A percentile compares a stretch with the other conserved stretches of the same genome.
These are phyloP conservation scores for Solanum appendiculatum DNA, from an alignment of 257 asterid genomes.

Conservation along the genomic window DNA sequence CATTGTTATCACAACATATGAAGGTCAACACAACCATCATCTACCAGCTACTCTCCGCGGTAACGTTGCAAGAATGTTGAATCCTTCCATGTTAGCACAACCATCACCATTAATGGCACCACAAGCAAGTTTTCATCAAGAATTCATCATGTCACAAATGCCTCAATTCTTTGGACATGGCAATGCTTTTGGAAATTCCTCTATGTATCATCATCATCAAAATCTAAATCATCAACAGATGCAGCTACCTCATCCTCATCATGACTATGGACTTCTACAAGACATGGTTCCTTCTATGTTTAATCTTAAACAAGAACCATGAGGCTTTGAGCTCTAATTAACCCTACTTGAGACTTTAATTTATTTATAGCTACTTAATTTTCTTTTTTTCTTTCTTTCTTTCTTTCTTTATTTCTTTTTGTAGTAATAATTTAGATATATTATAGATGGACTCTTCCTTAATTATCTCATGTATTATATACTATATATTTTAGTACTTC, in stretches of 20 bases:
- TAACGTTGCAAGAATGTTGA: conserved; percentile 48
- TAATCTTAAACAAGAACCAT: conserved; percentile 19
- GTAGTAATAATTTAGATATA: not conserved
- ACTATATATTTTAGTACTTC: not conserved
- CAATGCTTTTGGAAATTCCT: not conserved
- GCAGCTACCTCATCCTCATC: conserved; percentile 5
- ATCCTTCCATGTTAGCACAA: conserved; percentile 36
- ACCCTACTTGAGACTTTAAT: not conserved
- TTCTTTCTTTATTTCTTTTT: not conserved
- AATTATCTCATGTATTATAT: not conserved
- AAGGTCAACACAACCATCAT: conserved; percentile 78
- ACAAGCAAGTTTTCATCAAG: conserved; percentile 23
- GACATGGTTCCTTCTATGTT: conserved; percentile 31
- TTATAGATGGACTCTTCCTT: not conserved
- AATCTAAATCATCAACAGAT: conserved; percentile 13
- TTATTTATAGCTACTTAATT: not conserved
- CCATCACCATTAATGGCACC: conserved; percentile 2
- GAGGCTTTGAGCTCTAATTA: not conserved
- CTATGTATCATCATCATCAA: conserved; percentile 13
- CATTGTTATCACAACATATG: conserved; percentile 62
- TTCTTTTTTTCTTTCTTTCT: not conserved
- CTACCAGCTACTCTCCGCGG: conserved; percentile 62
- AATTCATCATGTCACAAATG: conserved; percentile 9
- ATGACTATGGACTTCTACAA: conserved; percentile 27
- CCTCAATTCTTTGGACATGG: not conserved